These are phyloP conservation scores for Calonectria pteridis DNA, from an alignment of 2,329 filamentous ascomycete genomes.

Conservation along the genomic window DNA sequence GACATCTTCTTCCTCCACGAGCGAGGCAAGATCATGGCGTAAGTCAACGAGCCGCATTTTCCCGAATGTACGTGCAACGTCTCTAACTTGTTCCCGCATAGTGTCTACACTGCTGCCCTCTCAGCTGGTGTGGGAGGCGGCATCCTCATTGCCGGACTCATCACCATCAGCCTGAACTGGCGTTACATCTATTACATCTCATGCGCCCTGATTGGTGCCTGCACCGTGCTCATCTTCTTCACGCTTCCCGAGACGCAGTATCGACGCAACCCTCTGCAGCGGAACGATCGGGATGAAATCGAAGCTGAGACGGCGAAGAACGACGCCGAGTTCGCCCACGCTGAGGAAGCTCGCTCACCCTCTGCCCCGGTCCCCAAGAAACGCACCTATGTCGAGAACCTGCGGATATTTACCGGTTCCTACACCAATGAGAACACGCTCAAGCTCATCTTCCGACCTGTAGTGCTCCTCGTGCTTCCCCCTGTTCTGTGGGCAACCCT, in stretches of 20 bases:
- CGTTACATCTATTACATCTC: slow-evolving; percentile 63
- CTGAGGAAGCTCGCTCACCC: background rate
- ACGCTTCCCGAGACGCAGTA: slow-evolving; percentile 67
- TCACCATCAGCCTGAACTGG: slow-evolving; percentile 61
- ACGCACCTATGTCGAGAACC: slow-evolving; percentile 21
- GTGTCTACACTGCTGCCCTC: slow-evolving; percentile 52
- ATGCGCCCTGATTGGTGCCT: slow-evolving; percentile 57
- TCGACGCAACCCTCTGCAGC: slow-evolving; percentile 41
- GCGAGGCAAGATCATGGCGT: slow-evolving; percentile 62
- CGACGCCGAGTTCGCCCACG: slow-evolving; percentile 19
- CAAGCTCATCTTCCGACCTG: slow-evolving; percentile 59
- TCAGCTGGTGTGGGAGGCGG: slow-evolving; percentile 55
- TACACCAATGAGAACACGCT: slow-evolving; percentile 34
- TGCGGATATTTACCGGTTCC: slow-evolving; percentile 28
- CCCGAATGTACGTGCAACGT: background rate
- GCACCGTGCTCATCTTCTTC: slow-evolving; percentile 60
- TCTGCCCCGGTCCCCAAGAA: slow-evolving; percentile 5
- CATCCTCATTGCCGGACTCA: slow-evolving; percentile 56
- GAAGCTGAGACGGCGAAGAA: background rate
- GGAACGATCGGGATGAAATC: background rate
- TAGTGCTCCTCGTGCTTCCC: slow-evolving; percentile 61
- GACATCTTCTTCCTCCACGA: slow-evolving; percentile 69
- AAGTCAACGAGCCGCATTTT: slow-evolving; percentile 33
- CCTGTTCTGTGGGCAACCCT: slow-evolving; percentile 65
- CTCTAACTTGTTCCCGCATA: background rate